Percentiles rank a stretch among this genome's conserved stretches.
phyloP scores from a whole-genome alignment of 768 basidiomycete species.

The Auriscalpium vulgare region DNA sequence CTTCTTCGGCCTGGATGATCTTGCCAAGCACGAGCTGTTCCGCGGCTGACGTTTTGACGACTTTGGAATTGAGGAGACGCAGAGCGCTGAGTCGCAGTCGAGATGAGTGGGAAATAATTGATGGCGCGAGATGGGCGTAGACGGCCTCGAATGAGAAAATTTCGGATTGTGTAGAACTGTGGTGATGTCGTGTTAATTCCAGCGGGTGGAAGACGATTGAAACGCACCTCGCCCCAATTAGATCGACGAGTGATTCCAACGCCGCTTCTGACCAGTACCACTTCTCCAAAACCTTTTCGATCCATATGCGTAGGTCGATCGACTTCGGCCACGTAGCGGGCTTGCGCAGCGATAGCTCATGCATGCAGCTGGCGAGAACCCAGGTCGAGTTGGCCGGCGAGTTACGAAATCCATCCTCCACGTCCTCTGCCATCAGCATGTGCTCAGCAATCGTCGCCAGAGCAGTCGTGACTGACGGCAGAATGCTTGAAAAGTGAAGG shows the following conservation, averaged over 20 bases:
- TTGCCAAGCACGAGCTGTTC: slow-evolving; percentile 49
- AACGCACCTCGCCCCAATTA: slow-evolving; percentile 40
- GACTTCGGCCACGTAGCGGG: slow-evolving; percentile 37
- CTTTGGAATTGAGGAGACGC: slow-evolving; percentile 48
- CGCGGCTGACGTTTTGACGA: slow-evolving; percentile 36
- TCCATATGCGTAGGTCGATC: slow-evolving; percentile 46
- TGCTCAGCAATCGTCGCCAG: slow-evolving; percentile 39
- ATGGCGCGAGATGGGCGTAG: slow-evolving; percentile 42
- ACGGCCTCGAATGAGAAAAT: slow-evolving; percentile 33
- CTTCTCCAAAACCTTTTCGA: slow-evolving; percentile 29
- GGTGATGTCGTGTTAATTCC: background rate
- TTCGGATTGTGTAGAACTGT: slow-evolving; percentile 9
- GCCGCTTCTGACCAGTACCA: slow-evolving; percentile 57
- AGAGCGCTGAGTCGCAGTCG: slow-evolving; percentile 56
- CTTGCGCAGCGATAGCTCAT: slow-evolving; percentile 38
- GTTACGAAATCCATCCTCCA: slow-evolving; percentile 21
- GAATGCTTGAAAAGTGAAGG: slow-evolving; percentile 42
- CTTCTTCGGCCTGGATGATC: slow-evolving; percentile 76
- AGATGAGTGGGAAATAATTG: slow-evolving; percentile 69
- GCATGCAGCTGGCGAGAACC: slow-evolving; percentile 55
- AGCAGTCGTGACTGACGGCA: slow-evolving; percentile 35
- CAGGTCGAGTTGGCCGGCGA: slow-evolving; percentile 39
- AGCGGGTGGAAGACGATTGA: background rate
- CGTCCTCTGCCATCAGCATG: slow-evolving; percentile 25
- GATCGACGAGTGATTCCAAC: slow-evolving; percentile 43